Conservation (phyloP, 305 asterid species). For the Fraxinus xanthoxyloides region DNA sequence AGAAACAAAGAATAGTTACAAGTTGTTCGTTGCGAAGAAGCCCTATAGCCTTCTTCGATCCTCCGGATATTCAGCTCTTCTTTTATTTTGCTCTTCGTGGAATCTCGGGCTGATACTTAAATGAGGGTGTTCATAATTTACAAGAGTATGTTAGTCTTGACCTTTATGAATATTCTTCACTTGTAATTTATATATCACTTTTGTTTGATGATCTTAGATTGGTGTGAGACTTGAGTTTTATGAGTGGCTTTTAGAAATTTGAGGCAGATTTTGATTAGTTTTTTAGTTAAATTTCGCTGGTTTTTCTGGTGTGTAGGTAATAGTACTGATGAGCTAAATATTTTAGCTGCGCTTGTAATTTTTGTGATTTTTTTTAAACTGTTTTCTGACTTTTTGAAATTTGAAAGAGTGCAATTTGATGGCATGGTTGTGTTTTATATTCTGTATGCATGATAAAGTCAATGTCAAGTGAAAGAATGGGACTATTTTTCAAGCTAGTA, state of each 20-base stretch:
- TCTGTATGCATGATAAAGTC: neutral
- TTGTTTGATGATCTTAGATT: neutral
- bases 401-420: conserved; percentile 22
- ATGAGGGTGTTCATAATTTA: conserved; percentile 5
- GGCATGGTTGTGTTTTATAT: neutral
- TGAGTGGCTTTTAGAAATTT: conserved; percentile 20
- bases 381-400: conserved; percentile 21
- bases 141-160: no score
- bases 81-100: conserved; percentile 50
- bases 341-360: conserved; percentile 15
- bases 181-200: conserved; percentile 10
- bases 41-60: conserved; percentile 45
- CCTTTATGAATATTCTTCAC: no score
- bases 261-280: conserved; percentile 1
- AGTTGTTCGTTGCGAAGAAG: conserved; percentile 32
- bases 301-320: conserved; percentile 34
- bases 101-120: conserved; percentile 19
- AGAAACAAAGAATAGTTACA: conserved; percentile 39
- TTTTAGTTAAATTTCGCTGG: no score
- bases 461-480: neutral
- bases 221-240: conserved; percentile 23
- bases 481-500: neutral
- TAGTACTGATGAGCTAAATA: conserved; percentile 22
- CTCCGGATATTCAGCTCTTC: conserved; percentile 77
- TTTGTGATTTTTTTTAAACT: conserved; percentile 17